Evolutionary conservation across 768 basidiomycete species (phyloP), one percentile per base, ranked within the genome.

Genomic region (Gymnopilus junonius): DNA sequence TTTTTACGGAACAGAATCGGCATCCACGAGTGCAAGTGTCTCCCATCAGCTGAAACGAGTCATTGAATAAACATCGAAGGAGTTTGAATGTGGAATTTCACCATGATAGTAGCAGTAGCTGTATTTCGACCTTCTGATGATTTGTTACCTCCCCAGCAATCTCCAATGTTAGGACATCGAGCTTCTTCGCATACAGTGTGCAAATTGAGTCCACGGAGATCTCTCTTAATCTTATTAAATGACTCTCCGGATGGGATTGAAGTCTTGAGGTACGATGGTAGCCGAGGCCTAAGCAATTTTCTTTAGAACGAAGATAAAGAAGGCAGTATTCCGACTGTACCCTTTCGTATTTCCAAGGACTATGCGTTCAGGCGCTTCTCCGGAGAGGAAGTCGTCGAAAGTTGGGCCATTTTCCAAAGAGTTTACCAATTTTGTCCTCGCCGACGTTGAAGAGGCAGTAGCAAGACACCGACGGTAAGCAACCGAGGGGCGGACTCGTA

Each of bases 171-270:
- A 0, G 97, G 97, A 81, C 97, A 99, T 65, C 96, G 85, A 35
- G 97, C 97, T 75, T 99, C 97, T 76, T 99, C 97, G 71, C 97
- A 99, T 2, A 99, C 97, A 0, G 97, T 99, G 71, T 97, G 95
- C 51, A 99, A 80, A 8, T 87, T 87, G 2, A 99, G 84, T 1
- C 96, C 97, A 56, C 97, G 83, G 14, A 99, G 83, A 76, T 99
- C 97, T 67, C 91, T 93, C 85, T 97, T 98, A 66, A 99, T 98
- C 71, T 88, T 93, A 66, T 86, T 90, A 75, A 91, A 99, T 2
- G 95, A 94, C 11, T 82, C 81, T 31, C 95, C 93, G 0, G 91
- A 93, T 1, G 97, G 97, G 66, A 97, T 95, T 40, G 89, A 89
- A 12, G 95, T 96, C 81, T 97, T 97, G 42, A 98, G 80, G 78